Conservation (phyloP, 179 eudicot genomes). For the Silene coronaria region DNA sequence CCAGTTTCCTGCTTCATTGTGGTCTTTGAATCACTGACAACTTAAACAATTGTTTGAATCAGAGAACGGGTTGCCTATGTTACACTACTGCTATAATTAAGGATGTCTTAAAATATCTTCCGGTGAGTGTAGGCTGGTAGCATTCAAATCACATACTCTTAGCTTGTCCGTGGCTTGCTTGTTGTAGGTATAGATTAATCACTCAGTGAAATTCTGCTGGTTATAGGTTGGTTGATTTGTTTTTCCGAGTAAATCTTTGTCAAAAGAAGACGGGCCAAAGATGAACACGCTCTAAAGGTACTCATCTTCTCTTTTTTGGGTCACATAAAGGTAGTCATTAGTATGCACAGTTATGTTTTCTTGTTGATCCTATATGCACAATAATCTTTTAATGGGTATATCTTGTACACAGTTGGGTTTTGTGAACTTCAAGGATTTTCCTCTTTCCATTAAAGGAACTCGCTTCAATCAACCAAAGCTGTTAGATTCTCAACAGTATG, state of each 20-base stretch:
- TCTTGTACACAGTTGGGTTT: conserved; percentile 56
- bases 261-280: conserved; percentile 65
- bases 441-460: conserved; percentile 76
- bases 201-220: conserved; percentile 30
- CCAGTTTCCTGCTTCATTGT: not conserved
- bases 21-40: conserved; percentile 3
- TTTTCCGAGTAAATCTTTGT: conserved; percentile 59
- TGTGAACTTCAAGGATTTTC: conserved; percentile 50
- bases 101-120: conserved; percentile 45
- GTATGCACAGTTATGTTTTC: conserved; percentile 5
- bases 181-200: not conserved
- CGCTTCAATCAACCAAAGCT: conserved; percentile 74
- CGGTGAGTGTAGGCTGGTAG: conserved; percentile 38
- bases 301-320: not conserved
- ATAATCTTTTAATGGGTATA: conserved; percentile 6
- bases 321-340: not conserved
- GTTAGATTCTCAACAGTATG: conserved; percentile 67
- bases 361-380: conserved; percentile 15
- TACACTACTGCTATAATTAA: conserved; percentile 54
- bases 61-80: conserved; percentile 65
- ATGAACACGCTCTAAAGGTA: conserved; percentile 54
- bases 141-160: not conserved
- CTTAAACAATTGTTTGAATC: not conserved
- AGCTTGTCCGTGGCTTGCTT: not conserved
- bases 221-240: conserved; percentile 76